Conservation (phyloP, 1,284 basidiomycete genomes). For the Rhodotorula sp. region DNA sequence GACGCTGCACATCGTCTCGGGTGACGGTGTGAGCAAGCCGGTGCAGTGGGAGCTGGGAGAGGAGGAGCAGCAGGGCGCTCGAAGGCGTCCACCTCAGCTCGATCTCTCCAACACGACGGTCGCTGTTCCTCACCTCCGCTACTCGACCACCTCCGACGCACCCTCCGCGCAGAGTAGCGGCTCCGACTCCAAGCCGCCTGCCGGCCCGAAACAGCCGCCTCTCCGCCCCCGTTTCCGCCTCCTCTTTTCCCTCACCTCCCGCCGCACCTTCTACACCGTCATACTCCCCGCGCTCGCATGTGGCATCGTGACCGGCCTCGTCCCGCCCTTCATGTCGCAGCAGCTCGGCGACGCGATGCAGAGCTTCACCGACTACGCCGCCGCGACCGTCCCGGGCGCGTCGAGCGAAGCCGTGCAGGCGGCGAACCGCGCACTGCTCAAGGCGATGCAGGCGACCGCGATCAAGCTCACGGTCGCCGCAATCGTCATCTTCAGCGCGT, state of each 20-base stretch:
- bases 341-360: constrained; percentile 85
- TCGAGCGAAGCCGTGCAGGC: constrained; percentile 55
- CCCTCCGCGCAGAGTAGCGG: not conserved
- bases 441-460: constrained; percentile 63
- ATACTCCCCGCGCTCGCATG: constrained; percentile 70
- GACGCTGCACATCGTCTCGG: constrained; percentile 10
- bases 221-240: constrained; percentile 25
- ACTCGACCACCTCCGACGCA: constrained; percentile 12
- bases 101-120: constrained; percentile 5
- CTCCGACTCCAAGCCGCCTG: not conserved
- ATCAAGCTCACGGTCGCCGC: constrained; percentile 73
- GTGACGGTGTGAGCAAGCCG: not conserved
- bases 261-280: constrained; percentile 17
- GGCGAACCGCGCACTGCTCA: constrained; percentile 55
- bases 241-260: constrained; percentile 34
- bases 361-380: constrained; percentile 62
- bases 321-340: constrained; percentile 91
- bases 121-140: constrained; percentile 14
- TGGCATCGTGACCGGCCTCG: constrained; percentile 69
- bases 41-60: not conserved
- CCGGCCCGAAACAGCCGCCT: not conserved
- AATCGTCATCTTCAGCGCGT: constrained; percentile 60
- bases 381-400: constrained; percentile 52
- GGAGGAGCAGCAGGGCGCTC: not conserved
- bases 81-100: constrained; percentile 14